Evolutionary conservation across 441 rosid genomes (phyloP), one percentile per base, ranked within the genome.

Genomic region (Croton setiger): DNA sequence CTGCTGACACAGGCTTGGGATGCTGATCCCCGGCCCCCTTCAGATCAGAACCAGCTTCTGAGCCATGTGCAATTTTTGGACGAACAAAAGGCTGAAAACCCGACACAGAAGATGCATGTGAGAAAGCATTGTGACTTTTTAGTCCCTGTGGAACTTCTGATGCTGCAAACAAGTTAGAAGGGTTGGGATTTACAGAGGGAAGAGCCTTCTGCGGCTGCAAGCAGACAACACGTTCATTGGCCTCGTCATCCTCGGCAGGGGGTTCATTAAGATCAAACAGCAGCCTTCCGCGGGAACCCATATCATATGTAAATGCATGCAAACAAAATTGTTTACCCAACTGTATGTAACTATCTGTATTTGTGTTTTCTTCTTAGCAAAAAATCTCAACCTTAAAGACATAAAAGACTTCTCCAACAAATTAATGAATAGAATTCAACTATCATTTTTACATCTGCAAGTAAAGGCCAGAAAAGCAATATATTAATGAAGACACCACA

Each of bases 201-300:
- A 73, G 82, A 62, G 84, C 78, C 79, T 77, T 83, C 60, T 90
- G 92, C 12, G 92, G 91, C 77, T 72, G 87, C 71, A 70, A 75
- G 79, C 81, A 73, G 77, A 79, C 56, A 36, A 71, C 76, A 74
- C 41, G 60, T 63, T 86, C 86, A 75, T 58, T 78, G 66, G 78
- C 90, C 77, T 77, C 96, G 7, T 81, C 88, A 67, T 89, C 90
- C 70, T 87, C 96, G 21, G 84, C 77, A 31, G 98, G 98, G 74
- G 90, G 92, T 79, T 95, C 98, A 82, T 95, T 95, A 86, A 92
- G 98, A 87, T 95, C 99, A 88, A 95, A 89, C 73, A 90, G 75
- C 57, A 76, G 76, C 85, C 82, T 88, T 82, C 96, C 96, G 72
- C 88, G 83, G 68, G 95, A 88, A 75, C 92, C 93, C 98, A 95